Evolutionary conservation across 768 basidiomycete genomes (phyloP).

Genomic region (Daedaleopsis sinensis): DNA sequence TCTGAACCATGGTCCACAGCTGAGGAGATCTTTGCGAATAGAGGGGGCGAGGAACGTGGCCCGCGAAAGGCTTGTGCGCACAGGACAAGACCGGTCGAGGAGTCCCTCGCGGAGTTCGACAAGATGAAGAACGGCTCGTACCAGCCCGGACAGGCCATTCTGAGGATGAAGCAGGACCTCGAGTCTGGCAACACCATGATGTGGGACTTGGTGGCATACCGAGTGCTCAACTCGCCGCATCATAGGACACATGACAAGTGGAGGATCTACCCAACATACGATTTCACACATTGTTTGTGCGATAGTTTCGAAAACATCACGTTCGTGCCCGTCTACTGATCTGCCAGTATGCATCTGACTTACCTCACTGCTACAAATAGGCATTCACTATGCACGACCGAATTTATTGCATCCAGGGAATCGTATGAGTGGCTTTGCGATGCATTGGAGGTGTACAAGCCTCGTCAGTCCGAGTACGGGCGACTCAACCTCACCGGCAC

Average conservation of each 20-base stretch:
- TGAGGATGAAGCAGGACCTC: slow-evolving; percentile 98
- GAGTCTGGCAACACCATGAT: slow-evolving; percentile 94
- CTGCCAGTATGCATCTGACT: not conserved
- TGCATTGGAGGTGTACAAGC: slow-evolving; percentile 95
- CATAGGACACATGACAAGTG: slow-evolving; percentile 93
- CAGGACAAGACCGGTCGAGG: slow-evolving; percentile 80
- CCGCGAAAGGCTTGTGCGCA: slow-evolving; percentile 86
- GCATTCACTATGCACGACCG: slow-evolving; percentile 95
- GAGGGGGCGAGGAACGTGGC: slow-evolving; percentile 82
- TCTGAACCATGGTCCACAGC: slow-evolving; percentile 46
- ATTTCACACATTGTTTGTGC: slow-evolving; percentile 97
- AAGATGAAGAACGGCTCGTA: slow-evolving; percentile 92
- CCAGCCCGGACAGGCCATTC: slow-evolving; percentile 86
- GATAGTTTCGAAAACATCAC: slow-evolving; percentile 99
- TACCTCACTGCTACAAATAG: slow-evolving; percentile 42
- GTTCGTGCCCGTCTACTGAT: slow-evolving; percentile 52
- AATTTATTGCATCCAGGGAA: slow-evolving; percentile 93
- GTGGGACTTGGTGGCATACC: slow-evolving; percentile 99
- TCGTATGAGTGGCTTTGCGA: slow-evolving; percentile 99
- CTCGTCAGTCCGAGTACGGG: slow-evolving; percentile 95
- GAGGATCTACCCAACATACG: slow-evolving; percentile 98
- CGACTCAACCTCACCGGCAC: slow-evolving; percentile 92
- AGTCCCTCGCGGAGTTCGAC: slow-evolving; percentile 87
- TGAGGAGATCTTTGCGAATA: slow-evolving; percentile 87
- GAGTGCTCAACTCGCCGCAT: slow-evolving; percentile 88